phyloP scores from a whole-genome alignment of 1,284 basidiomycete genomes.

The Limonomyces culmigenus region DNA sequence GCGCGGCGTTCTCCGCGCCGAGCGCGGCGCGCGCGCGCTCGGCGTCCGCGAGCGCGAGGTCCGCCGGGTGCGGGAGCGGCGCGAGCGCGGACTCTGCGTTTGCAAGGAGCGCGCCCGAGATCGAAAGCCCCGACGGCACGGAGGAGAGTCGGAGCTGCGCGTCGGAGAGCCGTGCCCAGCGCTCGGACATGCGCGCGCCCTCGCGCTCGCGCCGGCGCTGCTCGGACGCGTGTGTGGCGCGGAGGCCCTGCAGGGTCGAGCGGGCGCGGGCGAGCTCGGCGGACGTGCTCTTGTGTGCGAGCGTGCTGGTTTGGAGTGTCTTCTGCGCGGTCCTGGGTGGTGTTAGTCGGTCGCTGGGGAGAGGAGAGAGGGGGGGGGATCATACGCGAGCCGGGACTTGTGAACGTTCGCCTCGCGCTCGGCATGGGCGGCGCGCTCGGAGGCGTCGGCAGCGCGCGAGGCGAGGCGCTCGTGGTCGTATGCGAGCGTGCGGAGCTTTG shows the following conservation, averaged over 20 bases:
- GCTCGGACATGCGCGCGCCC: conserved; percentile 60
- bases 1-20: conserved; percentile 50
- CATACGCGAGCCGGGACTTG: conserved; percentile 52
- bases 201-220: conserved; percentile 73
- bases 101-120: conserved; percentile 17
- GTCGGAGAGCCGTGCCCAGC: conserved; percentile 58
- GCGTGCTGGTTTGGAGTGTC: conserved; percentile 38
- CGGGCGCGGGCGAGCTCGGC: conserved; percentile 53
- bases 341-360: conserved; percentile 1
- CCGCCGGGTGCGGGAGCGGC: conserved; percentile 28
- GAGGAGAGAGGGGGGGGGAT: not conserved
- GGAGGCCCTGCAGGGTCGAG: conserved; percentile 41
- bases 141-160: conserved; percentile 23
- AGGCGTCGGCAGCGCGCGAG: conserved; percentile 40
- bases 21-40: conserved; percentile 51
- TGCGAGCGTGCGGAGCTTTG: conserved; percentile 58
- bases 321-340: conserved; percentile 30
- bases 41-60: conserved; percentile 55
- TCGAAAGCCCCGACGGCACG: not conserved
- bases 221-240: conserved; percentile 53
- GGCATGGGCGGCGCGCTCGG: conserved; percentile 42
- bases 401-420: conserved; percentile 59
- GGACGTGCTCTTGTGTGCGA: conserved; percentile 48
- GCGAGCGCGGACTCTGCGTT: conserved; percentile 32
- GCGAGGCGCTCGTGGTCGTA: conserved; percentile 73